Evolutionary conservation across 169 alveolate species (phyloP).

Genomic region (Toxoplasma gondii): DNA sequence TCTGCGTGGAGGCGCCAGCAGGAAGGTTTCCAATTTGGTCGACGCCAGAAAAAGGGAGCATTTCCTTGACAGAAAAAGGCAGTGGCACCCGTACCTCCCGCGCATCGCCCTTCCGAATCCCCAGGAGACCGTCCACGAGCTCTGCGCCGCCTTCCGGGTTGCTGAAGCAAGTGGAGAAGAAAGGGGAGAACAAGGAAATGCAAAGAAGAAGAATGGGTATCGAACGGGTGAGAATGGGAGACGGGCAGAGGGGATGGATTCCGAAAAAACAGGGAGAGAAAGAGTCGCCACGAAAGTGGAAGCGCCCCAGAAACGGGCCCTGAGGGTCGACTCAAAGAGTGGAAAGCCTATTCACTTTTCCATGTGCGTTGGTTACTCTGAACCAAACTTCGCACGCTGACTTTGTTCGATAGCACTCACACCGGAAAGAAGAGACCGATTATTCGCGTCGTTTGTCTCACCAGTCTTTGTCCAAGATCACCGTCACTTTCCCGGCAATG

Average conservation of each 20-base stretch:
- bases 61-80: conserved; percentile 27
- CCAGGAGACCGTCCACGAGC: conserved; percentile 17
- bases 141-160: conserved; percentile 39
- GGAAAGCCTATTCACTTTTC: too few relatives aligned
- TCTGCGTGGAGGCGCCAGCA: not conserved
- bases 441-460: too few relatives aligned
- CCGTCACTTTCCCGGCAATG: not conserved
- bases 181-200: not conserved
- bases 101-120: not conserved
- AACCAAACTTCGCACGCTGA: too few relatives aligned
- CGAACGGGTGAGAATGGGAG: not conserved
- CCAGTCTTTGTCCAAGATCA: conserved; percentile 25
- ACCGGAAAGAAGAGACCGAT: too few relatives aligned
- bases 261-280: too few relatives aligned
- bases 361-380: too few relatives aligned
- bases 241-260: not conserved
- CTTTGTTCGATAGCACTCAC: too few relatives aligned
- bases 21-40: not conserved
- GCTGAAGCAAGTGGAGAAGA: not conserved
- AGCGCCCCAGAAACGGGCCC: too few relatives aligned
- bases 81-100: conserved; percentile 39
- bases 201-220: not conserved
- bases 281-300: too few relatives aligned
- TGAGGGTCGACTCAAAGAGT: too few relatives aligned
- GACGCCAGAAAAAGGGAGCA: not conserved